Evolutionary conservation across 1,284 basidiomycete genomes (phyloP), one percentile per base, ranked within the genome.

Genomic region (Ganoderma meredithae): DNA sequence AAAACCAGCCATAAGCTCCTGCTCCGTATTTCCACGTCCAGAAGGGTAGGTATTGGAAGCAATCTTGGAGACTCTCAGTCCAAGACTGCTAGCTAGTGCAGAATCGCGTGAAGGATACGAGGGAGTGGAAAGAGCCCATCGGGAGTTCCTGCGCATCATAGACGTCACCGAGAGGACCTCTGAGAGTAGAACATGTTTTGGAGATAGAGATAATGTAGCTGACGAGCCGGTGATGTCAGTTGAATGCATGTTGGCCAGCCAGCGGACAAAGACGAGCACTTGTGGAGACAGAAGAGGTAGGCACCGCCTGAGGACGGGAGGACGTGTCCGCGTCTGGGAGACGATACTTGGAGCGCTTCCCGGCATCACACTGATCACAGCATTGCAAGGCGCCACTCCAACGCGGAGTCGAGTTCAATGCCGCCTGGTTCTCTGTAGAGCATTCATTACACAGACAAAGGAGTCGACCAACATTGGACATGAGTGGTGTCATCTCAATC

Each of bases 71-170:
- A 91, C 85, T 64, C 92, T 84, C 58, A 95, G 84, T 43, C 93
- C 93, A 59, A 94, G 86, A 73, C 91, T 90, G 73, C 85, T 90
- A 49, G 91, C 91, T 43, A 94, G 81, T 2, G 87, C 84, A 52
- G 90, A 86, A 75, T 92, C 88, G 71, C 88, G 83, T 65, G 87
- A 80, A 70, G 83, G 85, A 73, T 89, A 83, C 60, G 86, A 85
- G 75, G 89, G 86, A 52, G 87, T 84, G 59, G 87, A 86, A 25
- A 92, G 87, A 17, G 95, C 92, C 96, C 96, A 97, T 62, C 96
- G 90, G 60, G 95, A 95, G 81, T 97, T 97, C 83, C 97, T 95
- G 79, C 97, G 94, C 95, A 99, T 98, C n/a, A 90, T 88, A 4
- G 96, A 95, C 52, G 96, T 98, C 74, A 99, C 94, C 13, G 95